Evolutionary conservation across 495 filamentous ascomycete species (phyloP), one percentile per base, ranked within the genome.

Genomic region (Annulohypoxylon moriforme): DNA sequence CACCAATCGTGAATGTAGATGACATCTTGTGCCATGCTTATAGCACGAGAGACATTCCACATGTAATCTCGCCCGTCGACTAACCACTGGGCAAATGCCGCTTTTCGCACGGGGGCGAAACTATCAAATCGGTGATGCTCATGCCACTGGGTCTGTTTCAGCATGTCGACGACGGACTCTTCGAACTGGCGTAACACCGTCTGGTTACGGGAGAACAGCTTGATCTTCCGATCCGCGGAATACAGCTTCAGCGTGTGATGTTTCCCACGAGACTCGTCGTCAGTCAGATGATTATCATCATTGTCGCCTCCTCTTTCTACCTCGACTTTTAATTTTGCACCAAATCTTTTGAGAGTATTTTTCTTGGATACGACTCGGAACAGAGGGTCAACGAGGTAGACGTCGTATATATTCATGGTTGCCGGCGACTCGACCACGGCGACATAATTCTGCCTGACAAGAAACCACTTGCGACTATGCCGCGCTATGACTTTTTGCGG

Each of bases 1-100:
- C 96, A 99, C 96, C 96, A 99, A 78, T 98, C 96, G 78, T 99
- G 96, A 57, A 99, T 99, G 79, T 98, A 98, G 67, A 99, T 94
- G 38, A 99, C 96, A 83, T 99, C 96, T 76, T 93, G 93, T 10
- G 96, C 96, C 89, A 97, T 97, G 78, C 91, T 97, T 78, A 99
- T 98, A 1, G 96, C 96, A 57, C 96, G 89, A 5, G 94, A 97
- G 6, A 98, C 94, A 73, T 97, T 94, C 96, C 96, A 99, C 95
- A 98, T 98, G 80, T 98, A 95, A 75, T 99, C 96, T 55, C 96
- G 88, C 13, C 93, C 96, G 80, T 99, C 96, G 2, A 99, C 96
- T 5, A 99, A 85, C 96, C 95, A 98, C 76, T 97, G 94, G 3
- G 95, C 96, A 82, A 94, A 94, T 29, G 96, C 94, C 49, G 89